Conservation (phyloP, 2,329 filamentous ascomycete species). For the Penicillium sp. region DNA sequence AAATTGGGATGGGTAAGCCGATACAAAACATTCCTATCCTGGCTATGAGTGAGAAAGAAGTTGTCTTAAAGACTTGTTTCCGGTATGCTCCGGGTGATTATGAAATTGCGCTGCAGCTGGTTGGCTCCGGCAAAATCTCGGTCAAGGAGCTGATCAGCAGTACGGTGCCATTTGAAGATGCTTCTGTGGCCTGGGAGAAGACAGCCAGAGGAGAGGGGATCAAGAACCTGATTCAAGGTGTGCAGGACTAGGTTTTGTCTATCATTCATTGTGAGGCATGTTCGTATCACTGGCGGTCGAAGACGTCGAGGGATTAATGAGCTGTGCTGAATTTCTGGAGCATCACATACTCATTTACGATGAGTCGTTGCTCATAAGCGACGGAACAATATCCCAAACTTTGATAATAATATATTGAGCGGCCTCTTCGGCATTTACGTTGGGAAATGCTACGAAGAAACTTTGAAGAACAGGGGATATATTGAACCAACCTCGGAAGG, state of each 20-base stretch:
- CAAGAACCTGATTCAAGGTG: background rate
- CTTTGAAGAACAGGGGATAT: no score
- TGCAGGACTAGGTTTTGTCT: background rate
- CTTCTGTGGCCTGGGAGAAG: background rate
- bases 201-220: background rate
- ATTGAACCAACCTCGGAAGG: no score
- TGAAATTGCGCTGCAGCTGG: background rate
- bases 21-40: background rate
- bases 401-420: no score
- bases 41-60: background rate
- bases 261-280: no score
- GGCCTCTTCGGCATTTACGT: no score
- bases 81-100: background rate
- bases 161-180: background rate
- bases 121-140: background rate
- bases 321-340: no score
- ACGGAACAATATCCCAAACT: no score
- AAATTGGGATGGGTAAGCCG: conserved; percentile 6
- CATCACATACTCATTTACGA: no score
- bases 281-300: no score
- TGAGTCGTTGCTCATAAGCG: no score
- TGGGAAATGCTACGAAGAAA: no score
- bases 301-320: no score
- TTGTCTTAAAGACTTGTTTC: background rate
- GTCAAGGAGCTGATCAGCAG: background rate